Evolutionary conservation across 2,329 filamentous ascomycete species (phyloP).

Genomic region (Myriosclerotinia scirpicola): DNA sequence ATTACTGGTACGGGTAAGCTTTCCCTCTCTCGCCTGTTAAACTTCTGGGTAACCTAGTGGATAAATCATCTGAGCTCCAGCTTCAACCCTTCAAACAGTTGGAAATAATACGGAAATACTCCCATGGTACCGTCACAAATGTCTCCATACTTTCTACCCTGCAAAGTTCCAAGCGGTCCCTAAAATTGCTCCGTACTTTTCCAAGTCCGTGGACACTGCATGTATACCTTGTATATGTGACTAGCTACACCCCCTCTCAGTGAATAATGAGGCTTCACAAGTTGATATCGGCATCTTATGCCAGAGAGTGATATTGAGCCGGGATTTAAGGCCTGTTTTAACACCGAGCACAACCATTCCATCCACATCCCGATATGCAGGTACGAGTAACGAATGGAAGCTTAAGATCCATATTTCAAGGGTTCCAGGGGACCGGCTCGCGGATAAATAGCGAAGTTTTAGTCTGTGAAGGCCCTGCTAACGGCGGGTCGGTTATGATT

Average conservation of each 20-base stretch:
- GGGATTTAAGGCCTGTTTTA: conserved; percentile 3
- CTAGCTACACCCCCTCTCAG: not conserved
- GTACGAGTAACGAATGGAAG: conserved; percentile 24
- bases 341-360: conserved; percentile 20
- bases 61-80: conserved; percentile 1
- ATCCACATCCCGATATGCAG: conserved; percentile 28
- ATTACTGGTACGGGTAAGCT: conserved; percentile 7
- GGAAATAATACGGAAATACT: conserved; percentile 11
- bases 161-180: not conserved
- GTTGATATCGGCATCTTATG: conserved; percentile 24
- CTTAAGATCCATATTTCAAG: conserved; percentile 5
- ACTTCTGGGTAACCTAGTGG: not conserved
- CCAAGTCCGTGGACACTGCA: conserved; percentile 11
- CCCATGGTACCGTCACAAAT: not conserved
- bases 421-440: conserved; percentile 18
- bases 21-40: conserved; percentile 4
- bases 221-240: conserved; percentile 5
- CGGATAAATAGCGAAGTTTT: conserved; percentile 6
- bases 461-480: not conserved
- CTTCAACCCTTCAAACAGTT: conserved; percentile 4
- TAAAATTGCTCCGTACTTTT: conserved; percentile 9
- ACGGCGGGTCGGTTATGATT: conserved; percentile 6
- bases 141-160: not conserved
- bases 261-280: conserved; percentile 13
- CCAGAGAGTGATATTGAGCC: conserved; percentile 25